Evolutionary conservation across 306 rosid species (phyloP).

Genomic region (Vigna reflexopilosa): DNA sequence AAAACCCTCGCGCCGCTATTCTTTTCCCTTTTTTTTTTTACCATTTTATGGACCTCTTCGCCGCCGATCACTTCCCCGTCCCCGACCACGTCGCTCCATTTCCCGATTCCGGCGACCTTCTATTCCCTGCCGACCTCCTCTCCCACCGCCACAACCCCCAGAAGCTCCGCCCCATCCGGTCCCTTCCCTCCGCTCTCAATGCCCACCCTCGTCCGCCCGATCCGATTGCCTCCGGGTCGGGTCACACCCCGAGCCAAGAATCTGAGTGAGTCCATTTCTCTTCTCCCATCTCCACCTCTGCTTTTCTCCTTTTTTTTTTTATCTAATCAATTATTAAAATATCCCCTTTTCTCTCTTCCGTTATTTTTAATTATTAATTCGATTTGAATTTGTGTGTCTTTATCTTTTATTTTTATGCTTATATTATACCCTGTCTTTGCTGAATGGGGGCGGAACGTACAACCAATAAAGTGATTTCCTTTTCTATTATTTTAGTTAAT

Average conservation of each 20-base stretch:
- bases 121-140: constrained; percentile 49
- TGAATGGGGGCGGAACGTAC: constrained; percentile 28
- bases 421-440: constrained; percentile 3
- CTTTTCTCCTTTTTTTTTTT: background rate
- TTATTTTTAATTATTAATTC: constrained; percentile 32
- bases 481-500: background rate
- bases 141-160: constrained; percentile 63
- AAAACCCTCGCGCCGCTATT: constrained; percentile 56
- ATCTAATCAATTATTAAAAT: background rate
- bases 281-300: background rate
- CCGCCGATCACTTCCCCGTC: constrained; percentile 69
- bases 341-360: background rate
- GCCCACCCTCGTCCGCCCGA: background rate
- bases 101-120: constrained; percentile 71
- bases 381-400: constrained; percentile 21
- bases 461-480: constrained; percentile 17
- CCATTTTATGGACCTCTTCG: constrained; percentile 49
- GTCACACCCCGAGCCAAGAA: constrained; percentile 40
- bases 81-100: constrained; percentile 70
- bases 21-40: constrained; percentile 14
- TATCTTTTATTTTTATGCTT: background rate
- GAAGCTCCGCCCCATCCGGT: constrained; percentile 86
- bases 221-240: constrained; percentile 50
- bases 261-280: constrained; percentile 58
- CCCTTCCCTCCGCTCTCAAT: constrained; percentile 4